Percentiles rank a stretch among this genome's conserved stretches.
Evolutionary conservation across 805 yeast species (phyloP).

Genomic region (Wickerhamomyces chambardii): DNA sequence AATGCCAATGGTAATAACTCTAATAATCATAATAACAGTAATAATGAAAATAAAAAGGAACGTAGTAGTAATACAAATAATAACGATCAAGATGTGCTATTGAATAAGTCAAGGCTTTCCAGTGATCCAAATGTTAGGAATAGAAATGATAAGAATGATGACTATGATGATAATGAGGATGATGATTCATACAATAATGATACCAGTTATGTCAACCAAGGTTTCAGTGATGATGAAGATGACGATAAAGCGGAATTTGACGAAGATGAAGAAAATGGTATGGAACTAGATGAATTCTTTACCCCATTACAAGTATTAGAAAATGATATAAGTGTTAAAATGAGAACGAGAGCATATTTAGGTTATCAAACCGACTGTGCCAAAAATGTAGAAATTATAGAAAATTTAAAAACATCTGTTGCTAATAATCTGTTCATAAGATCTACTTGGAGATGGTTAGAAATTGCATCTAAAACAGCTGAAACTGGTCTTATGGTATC

Average conservation of each 20-base stretch:
- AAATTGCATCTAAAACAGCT: slow-evolving; percentile 57
- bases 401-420: slow-evolving; percentile 37
- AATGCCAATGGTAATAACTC: slow-evolving; percentile 1
- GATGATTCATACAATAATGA: slow-evolving; percentile 1
- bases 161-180: too few relatives aligned
- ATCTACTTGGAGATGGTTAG: slow-evolving; percentile 90
- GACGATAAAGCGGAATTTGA: background rate
- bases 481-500: slow-evolving; percentile 59
- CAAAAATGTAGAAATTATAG: slow-evolving; percentile 51
- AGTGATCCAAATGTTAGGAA: slow-evolving; percentile 12
- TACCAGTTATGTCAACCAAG: background rate
- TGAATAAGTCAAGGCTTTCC: slow-evolving; percentile 1
- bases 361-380: slow-evolving; percentile 71
- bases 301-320: slow-evolving; percentile 37
- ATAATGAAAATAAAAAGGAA: too few relatives aligned
- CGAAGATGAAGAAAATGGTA: slow-evolving; percentile 7
- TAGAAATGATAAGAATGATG: slow-evolving; percentile 7
- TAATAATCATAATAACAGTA: background rate
- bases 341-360: slow-evolving; percentile 58
- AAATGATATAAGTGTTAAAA: slow-evolving; percentile 67
- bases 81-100: background rate
- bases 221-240: slow-evolving; percentile 2
- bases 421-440: slow-evolving; percentile 47
- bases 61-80: background rate
- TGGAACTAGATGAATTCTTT: slow-evolving; percentile 17